phyloP scores from a whole-genome alignment of 2,329 filamentous ascomycete genomes.

The Curvularia hawaiiensis region DNA sequence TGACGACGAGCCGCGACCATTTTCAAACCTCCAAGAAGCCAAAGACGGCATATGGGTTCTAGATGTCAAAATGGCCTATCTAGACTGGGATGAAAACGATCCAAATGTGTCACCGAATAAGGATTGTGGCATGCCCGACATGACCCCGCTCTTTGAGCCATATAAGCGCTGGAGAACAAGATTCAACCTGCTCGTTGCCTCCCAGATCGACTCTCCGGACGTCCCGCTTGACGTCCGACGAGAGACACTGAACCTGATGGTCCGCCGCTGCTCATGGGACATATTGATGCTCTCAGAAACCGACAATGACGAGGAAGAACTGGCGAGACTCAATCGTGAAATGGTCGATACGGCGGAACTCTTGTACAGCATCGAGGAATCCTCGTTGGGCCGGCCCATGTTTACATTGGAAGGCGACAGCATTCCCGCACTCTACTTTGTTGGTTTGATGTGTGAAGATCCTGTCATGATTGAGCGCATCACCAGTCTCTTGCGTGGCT shows the following conservation, averaged over 20 bases:
- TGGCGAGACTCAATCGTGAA: not conserved
- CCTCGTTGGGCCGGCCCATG: slow-evolving; percentile 8
- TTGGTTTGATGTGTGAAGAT: not conserved
- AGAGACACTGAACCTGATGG: not conserved
- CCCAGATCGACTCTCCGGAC: not conserved
- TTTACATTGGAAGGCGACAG: slow-evolving; percentile 9
- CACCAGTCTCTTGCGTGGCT: not conserved
- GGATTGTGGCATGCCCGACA: not conserved
- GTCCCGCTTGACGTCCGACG: not conserved
- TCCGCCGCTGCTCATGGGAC: not conserved
- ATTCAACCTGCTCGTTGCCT: not conserved
- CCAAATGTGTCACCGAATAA: not conserved
- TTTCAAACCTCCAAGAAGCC: not conserved
- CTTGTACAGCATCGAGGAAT: slow-evolving; percentile 7
- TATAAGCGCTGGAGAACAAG: not conserved
- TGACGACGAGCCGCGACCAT: not conserved
- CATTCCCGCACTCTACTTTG: slow-evolving; percentile 4
- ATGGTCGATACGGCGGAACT: slow-evolving; percentile 2
- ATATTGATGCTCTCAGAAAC: not conserved
- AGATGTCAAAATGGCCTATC: not conserved
- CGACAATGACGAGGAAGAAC: not conserved
- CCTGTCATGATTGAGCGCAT: slow-evolving; percentile 4
- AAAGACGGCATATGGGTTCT: slow-evolving; percentile 4
- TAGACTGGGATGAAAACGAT: not conserved
- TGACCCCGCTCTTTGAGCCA: not conserved